phyloP scores from a whole-genome alignment of 1,139 yeast genomes.

The Hansenula lynferdii region DNA sequence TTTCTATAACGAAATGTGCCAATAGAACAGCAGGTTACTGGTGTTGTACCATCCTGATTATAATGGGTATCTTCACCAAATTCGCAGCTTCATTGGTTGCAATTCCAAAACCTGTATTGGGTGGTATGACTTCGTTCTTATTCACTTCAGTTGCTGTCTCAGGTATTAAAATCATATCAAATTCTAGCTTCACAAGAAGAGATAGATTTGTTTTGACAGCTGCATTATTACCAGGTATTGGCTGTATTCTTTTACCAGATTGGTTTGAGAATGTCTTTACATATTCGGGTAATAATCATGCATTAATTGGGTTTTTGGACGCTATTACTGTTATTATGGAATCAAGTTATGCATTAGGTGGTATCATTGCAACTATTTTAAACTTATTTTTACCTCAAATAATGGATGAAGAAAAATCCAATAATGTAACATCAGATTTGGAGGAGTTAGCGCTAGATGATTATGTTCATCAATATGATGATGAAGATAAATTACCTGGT shows the following conservation, averaged over 20 bases:
- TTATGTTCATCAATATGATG: slow-evolving; percentile 13
- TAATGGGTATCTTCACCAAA: slow-evolving; percentile 86
- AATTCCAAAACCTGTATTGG: slow-evolving; percentile 79
- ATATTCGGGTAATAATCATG: slow-evolving; percentile 60
- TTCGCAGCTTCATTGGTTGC: slow-evolving; percentile 87
- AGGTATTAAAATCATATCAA: slow-evolving; percentile 75
- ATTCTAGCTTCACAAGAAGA: slow-evolving; percentile 76
- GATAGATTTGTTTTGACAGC: slow-evolving; percentile 82
- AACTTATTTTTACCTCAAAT: slow-evolving; percentile 73
- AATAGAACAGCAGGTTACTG: slow-evolving; percentile 82
- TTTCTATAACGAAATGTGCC: slow-evolving; percentile 86
- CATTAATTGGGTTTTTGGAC: slow-evolving; percentile 66
- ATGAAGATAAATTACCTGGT: not conserved
- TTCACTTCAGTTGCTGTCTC: slow-evolving; percentile 88
- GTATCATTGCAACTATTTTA: slow-evolving; percentile 67
- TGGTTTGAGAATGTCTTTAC: slow-evolving; percentile 81
- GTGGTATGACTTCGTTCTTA: slow-evolving; percentile 90
- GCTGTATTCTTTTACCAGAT: slow-evolving; percentile 65
- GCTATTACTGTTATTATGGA: slow-evolving; percentile 83
- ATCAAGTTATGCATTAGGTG: slow-evolving; percentile 83
- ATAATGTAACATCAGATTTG: slow-evolving; percentile 11
- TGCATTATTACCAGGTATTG: slow-evolving; percentile 71
- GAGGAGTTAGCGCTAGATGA: slow-evolving; percentile 14
- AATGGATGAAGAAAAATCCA: slow-evolving; percentile 32
- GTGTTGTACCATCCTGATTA: slow-evolving; percentile 75